Conservation (phyloP, 2,329 filamentous ascomycete genomes). For the Trichoderma atrobrunneum region DNA sequence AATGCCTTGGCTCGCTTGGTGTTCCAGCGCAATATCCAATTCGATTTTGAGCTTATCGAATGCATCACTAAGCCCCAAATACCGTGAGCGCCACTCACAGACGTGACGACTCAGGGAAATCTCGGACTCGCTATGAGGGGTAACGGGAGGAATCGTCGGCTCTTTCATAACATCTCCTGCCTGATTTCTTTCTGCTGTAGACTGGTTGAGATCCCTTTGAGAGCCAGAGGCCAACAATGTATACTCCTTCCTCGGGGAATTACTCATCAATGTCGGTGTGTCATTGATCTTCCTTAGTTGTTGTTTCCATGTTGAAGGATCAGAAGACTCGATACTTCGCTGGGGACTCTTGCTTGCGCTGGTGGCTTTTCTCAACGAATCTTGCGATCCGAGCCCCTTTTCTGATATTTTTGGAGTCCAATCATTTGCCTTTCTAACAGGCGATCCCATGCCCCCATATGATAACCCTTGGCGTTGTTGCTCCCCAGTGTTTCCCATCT, state of each 20-base stretch:
- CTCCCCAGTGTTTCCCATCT: not conserved
- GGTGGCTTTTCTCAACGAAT: not conserved
- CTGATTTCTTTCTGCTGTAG: not conserved
- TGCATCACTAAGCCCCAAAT: slow-evolving; percentile 12
- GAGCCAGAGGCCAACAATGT: not conserved
- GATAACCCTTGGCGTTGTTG: not conserved
- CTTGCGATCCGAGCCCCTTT: not conserved
- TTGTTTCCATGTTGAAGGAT: slow-evolving; percentile 14
- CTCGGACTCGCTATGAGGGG: not conserved
- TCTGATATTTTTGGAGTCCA: not conserved
- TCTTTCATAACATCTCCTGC: not conserved
- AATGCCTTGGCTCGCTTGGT: not conserved
- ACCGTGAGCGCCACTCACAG: slow-evolving; percentile 19
- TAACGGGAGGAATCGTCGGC: not conserved
- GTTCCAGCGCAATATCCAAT: not conserved
- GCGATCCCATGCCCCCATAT: not conserved
- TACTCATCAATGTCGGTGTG: not conserved
- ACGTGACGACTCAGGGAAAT: not conserved
- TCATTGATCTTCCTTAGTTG: not conserved
- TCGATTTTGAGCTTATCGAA: slow-evolving; percentile 15
- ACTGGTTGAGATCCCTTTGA: not conserved
- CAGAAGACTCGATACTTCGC: not conserved
- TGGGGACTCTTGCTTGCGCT: not conserved
- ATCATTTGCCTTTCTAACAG: not conserved
- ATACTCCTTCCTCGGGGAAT: not conserved